Percentiles rank a stretch among this genome's conserved stretches.
Evolutionary conservation across 768 basidiomycete genomes (phyloP).

Genomic region (Leccinum broughii): DNA sequence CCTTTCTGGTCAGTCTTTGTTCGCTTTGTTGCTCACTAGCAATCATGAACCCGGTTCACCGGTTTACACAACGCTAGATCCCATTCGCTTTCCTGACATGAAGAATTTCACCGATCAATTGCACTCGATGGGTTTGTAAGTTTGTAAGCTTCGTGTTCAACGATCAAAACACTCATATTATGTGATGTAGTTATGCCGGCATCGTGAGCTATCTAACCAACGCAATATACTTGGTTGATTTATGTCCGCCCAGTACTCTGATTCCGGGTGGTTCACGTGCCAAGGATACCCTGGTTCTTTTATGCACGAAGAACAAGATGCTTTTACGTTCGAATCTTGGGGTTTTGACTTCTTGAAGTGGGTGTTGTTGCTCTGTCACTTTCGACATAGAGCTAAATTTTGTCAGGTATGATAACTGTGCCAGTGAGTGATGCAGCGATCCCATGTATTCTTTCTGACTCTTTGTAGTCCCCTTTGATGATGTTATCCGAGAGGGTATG

Average conservation of each 20-base stretch:
- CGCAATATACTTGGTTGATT: background rate
- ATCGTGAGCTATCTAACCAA: constrained; percentile 43
- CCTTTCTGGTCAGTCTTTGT: constrained; percentile 45
- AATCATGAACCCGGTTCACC: background rate
- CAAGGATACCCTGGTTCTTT: constrained; percentile 61
- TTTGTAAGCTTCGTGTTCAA: background rate
- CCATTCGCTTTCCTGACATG: constrained; percentile 56
- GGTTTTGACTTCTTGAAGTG: constrained; percentile 67
- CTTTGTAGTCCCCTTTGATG: constrained; percentile 53
- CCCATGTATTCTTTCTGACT: background rate
- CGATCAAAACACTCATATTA: constrained; percentile 8
- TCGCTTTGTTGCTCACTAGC: background rate
- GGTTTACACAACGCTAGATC: constrained; percentile 35
- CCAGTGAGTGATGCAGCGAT: constrained; percentile 35
- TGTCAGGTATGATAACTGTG: constrained; percentile 59
- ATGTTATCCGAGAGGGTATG: constrained; percentile 52
- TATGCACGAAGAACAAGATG: constrained; percentile 60
- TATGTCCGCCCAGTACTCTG: constrained; percentile 49
- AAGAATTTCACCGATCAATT: constrained; percentile 52
- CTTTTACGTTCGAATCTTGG: constrained; percentile 57
- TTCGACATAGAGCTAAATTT: background rate
- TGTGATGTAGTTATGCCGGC: constrained; percentile 48
- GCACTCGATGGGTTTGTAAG: constrained; percentile 58
- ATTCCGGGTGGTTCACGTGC: constrained; percentile 70
- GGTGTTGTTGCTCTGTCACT: constrained; percentile 16